These are phyloP conservation scores for Colletotrichum sp. DNA, from an alignment of 2,329 filamentous ascomycete species.

Conservation along the genomic window DNA sequence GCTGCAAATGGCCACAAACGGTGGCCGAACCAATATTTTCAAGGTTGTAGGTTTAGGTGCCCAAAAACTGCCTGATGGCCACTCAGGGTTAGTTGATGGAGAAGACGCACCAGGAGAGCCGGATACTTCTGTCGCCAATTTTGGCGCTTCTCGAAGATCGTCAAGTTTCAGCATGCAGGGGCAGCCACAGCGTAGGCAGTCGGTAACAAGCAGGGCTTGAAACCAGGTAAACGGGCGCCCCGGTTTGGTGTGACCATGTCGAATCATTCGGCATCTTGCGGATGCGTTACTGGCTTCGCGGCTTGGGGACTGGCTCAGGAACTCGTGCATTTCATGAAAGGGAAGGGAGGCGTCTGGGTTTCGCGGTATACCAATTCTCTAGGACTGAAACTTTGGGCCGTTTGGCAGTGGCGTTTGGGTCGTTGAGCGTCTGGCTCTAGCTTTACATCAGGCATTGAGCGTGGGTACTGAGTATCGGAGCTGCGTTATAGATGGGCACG, in stretches of 20 bases:
- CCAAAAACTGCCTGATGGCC: slow-evolving; percentile 57
- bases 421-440: not conserved
- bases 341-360: not conserved
- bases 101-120: slow-evolving; percentile 66
- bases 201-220: slow-evolving; percentile 53
- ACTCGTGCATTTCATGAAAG: not conserved
- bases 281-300: not conserved
- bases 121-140: slow-evolving; percentile 48
- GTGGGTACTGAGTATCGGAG: not conserved
- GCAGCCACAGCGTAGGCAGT: slow-evolving; percentile 47
- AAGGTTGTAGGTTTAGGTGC: slow-evolving; percentile 62
- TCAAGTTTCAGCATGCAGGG: slow-evolving; percentile 51
- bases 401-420: slow-evolving; percentile 5
- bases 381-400: not conserved
- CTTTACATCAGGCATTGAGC: not conserved
- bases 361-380: slow-evolving; percentile 4
- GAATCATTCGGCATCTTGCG: not conserved
- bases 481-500: not conserved
- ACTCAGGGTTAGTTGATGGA: slow-evolving; percentile 49
- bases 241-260: not conserved
- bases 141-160: slow-evolving; percentile 42
- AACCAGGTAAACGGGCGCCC: not conserved
- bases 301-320: not conserved
- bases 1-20: slow-evolving; percentile 69
- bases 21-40: slow-evolving; percentile 70